These are phyloP conservation scores for Balakata baccata DNA, from an alignment of 345 rosid species.

Conservation along the genomic window DNA sequence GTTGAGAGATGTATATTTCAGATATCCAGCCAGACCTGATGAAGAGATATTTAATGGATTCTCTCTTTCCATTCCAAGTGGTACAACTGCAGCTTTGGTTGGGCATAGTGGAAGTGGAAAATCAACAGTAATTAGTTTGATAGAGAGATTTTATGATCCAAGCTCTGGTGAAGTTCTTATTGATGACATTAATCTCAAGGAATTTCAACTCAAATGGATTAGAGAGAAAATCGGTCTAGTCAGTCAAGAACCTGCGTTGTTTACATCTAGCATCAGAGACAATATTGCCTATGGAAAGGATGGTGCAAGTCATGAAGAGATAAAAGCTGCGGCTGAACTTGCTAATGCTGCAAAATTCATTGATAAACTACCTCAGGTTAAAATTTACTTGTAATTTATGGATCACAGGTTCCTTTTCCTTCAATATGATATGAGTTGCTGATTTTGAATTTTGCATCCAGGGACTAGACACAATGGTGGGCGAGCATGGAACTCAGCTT, in stretches of 20 bases:
- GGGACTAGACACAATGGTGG: constrained; percentile 86
- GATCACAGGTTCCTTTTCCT: not conserved
- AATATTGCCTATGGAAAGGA: constrained; percentile 46
- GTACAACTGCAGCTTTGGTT: constrained; percentile 43
- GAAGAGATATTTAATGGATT: constrained; percentile 39
- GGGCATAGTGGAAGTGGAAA: constrained; percentile 54
- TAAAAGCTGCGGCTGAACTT: constrained; percentile 35
- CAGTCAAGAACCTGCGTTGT: constrained; percentile 48
- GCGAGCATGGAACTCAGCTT: constrained; percentile 92
- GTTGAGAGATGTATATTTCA: constrained; percentile 34
- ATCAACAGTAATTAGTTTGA: constrained; percentile 42
- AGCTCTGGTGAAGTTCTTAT: constrained; percentile 39
- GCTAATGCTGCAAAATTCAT: constrained; percentile 49
- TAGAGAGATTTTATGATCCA: constrained; percentile 50
- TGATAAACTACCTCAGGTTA: constrained; percentile 41
- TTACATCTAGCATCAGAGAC: constrained; percentile 38
- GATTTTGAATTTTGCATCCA: constrained; percentile 12
- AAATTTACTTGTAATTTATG: not conserved
- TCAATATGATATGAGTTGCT: not conserved
- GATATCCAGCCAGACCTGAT: constrained; percentile 43
- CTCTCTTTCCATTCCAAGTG: constrained; percentile 35
- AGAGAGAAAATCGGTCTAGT: constrained; percentile 45
- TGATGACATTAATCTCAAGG: constrained; percentile 40
- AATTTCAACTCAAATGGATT: constrained; percentile 42
- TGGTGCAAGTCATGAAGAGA: constrained; percentile 38